A percentile compares a stretch with the other conserved stretches of the same genome.
These are phyloP conservation scores for Balamuthia mandrillaris DNA, from an alignment of 208 protist genomes.

Conservation along the genomic window DNA sequence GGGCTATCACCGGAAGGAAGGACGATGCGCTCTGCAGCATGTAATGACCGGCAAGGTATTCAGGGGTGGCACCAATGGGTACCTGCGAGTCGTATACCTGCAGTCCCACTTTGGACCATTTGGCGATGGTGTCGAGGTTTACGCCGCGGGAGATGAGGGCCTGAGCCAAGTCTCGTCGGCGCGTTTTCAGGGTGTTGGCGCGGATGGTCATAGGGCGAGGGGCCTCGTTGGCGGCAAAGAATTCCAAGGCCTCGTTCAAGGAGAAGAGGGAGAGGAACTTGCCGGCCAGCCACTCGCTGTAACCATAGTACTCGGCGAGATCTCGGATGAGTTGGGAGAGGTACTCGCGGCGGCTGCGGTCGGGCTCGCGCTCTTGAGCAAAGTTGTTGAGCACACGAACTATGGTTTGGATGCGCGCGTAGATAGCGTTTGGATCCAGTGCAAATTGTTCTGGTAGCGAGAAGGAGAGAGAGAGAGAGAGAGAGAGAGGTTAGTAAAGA, in stretches of 20 bases:
- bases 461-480: neutral
- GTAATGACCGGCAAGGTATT: slow-evolving; percentile 98
- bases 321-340: slow-evolving; percentile 83
- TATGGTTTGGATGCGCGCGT: slow-evolving; percentile 84
- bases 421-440: slow-evolving; percentile 58
- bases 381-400: slow-evolving; percentile 90
- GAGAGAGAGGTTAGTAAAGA: neutral
- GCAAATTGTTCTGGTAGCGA: neutral
- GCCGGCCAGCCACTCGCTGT: slow-evolving; percentile 88
- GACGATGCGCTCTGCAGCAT: slow-evolving; percentile 97
- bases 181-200: slow-evolving; percentile 95
- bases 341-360: slow-evolving; percentile 86
- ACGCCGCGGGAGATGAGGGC: slow-evolving; percentile 87
- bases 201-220: slow-evolving; percentile 96
- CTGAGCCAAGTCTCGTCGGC: slow-evolving; percentile 89
- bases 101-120: slow-evolving; percentile 93
- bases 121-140: slow-evolving; percentile 89
- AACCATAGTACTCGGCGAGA: slow-evolving; percentile 91
- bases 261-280: slow-evolving; percentile 91
- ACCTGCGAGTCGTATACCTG: slow-evolving; percentile 95
- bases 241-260: slow-evolving; percentile 84
- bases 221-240: slow-evolving; percentile 95
- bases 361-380: slow-evolving; percentile 64
- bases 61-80: slow-evolving; percentile 95
- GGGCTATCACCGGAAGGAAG: slow-evolving; percentile 96